Percentiles rank a stretch among this genome's conserved stretches.
Conservation (phyloP, 2,329 filamentous ascomycete genomes). For the Xylariomycetidae sp. region DNA sequence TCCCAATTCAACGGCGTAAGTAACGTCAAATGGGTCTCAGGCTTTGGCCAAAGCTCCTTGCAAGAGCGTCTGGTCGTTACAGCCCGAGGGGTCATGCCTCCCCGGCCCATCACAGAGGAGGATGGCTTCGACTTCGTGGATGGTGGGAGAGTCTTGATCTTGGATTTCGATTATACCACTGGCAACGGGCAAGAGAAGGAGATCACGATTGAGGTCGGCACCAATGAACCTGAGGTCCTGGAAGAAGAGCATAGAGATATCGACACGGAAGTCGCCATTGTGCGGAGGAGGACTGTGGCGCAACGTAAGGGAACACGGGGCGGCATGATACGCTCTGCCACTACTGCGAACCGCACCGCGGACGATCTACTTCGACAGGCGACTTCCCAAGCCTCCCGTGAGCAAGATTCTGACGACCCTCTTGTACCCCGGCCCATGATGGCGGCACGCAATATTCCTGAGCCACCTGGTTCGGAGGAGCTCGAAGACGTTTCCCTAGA, state of each 20-base stretch:
- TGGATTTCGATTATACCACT: slow-evolving; percentile 65
- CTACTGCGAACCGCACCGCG: slow-evolving; percentile 30
- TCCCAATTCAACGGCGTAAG: slow-evolving; percentile 60
- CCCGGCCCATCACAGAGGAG: slow-evolving; percentile 55
- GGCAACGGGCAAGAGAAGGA: slow-evolving; percentile 50
- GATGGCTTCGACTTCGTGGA: slow-evolving; percentile 72
- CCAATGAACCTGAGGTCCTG: slow-evolving; percentile 60
- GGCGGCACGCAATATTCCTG: slow-evolving; percentile 21
- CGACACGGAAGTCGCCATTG: slow-evolving; percentile 72
- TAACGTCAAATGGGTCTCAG: slow-evolving; percentile 65
- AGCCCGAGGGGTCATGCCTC: slow-evolving; percentile 60
- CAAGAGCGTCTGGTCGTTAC: slow-evolving; percentile 61
- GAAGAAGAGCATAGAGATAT: slow-evolving; percentile 70
- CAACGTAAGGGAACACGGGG: slow-evolving; percentile 47
- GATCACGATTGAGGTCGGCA: slow-evolving; percentile 68
- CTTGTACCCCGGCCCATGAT: slow-evolving; percentile 45
- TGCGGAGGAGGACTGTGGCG: slow-evolving; percentile 66
- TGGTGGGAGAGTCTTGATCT: slow-evolving; percentile 63
- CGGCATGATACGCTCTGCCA: slow-evolving; percentile 43
- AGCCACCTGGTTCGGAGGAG: slow-evolving; percentile 27
- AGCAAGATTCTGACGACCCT: slow-evolving; percentile 45
- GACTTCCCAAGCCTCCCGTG: slow-evolving; percentile 21
- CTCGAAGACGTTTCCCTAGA: slow-evolving; percentile 41
- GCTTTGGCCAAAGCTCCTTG: slow-evolving; percentile 39
- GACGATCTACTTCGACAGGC: slow-evolving; percentile 26